These are phyloP conservation scores for Exutisphaerella laricina DNA, from an alignment of 2,329 filamentous ascomycete genomes.

Conservation along the genomic window DNA sequence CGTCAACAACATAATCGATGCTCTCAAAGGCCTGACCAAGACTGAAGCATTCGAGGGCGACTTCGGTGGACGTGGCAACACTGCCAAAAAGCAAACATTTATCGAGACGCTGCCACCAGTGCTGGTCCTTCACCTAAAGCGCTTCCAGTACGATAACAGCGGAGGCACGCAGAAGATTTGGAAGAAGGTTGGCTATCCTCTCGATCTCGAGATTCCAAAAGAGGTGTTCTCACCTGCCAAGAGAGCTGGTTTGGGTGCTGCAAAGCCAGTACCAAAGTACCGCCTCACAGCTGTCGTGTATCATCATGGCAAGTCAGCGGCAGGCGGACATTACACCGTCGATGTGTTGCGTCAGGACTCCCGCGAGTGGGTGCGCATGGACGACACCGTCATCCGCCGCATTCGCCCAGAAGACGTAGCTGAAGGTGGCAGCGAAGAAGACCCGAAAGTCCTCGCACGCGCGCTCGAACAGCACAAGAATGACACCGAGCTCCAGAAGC, in stretches of 20 bases:
- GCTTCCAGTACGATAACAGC: slow-evolving; percentile 89
- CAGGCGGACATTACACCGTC: slow-evolving; percentile 95
- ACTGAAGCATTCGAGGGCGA: slow-evolving; percentile 81
- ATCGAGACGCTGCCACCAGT: slow-evolving; percentile 89
- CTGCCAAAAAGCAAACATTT: slow-evolving; percentile 85
- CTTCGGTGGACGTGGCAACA: slow-evolving; percentile 69
- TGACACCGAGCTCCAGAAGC: slow-evolving; percentile 36
- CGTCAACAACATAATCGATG: slow-evolving; percentile 86
- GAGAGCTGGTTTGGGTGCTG: slow-evolving; percentile 58
- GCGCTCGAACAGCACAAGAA: slow-evolving; percentile 63
- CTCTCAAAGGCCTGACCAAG: slow-evolving; percentile 75
- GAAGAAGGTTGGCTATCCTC: slow-evolving; percentile 94
- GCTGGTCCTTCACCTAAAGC: slow-evolving; percentile 90
- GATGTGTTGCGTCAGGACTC: slow-evolving; percentile 91
- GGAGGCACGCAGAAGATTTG: slow-evolving; percentile 88
- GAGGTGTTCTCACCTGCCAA: slow-evolving; percentile 78
- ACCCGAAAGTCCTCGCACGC: slow-evolving; percentile 61
- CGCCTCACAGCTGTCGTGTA: slow-evolving; percentile 86
- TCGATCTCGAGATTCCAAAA: slow-evolving; percentile 88
- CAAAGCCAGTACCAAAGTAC: slow-evolving; percentile 73
- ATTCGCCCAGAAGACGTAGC: slow-evolving; percentile 85
- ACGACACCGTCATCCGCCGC: slow-evolving; percentile 84
- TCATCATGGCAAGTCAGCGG: slow-evolving; percentile 95
- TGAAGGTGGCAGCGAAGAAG: slow-evolving; percentile 75
- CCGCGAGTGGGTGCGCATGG: slow-evolving; percentile 91